A percentile compares a stretch with the other conserved stretches of the same genome.
Conservation (phyloP, 2,329 filamentous ascomycete species). For the Stromatinia cepivora region DNA sequence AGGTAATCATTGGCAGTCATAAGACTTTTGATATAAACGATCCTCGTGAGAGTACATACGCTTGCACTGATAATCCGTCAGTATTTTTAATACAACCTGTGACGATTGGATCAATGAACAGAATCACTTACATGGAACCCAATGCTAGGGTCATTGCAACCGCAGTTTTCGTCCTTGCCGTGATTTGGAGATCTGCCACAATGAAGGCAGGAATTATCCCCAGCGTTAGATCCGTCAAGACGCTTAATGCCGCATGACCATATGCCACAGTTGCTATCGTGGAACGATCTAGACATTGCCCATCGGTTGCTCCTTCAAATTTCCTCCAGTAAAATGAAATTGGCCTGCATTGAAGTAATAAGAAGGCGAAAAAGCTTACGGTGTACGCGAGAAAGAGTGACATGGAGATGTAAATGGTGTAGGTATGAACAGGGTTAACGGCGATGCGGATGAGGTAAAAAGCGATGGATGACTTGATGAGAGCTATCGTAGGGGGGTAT, state of each 20-base stretch:
- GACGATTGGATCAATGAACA: background rate
- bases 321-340: slow-evolving; percentile 43
- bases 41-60: slow-evolving; percentile 37
- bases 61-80: slow-evolving; percentile 30
- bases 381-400: slow-evolving; percentile 39
- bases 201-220: slow-evolving; percentile 45
- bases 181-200: slow-evolving; percentile 46
- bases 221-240: slow-evolving; percentile 44
- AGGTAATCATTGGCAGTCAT: slow-evolving; percentile 33
- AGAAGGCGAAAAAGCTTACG: slow-evolving; percentile 27
- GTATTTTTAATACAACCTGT: background rate
- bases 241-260: slow-evolving; percentile 44
- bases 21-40: slow-evolving; percentile 35
- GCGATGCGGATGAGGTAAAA: slow-evolving; percentile 23
- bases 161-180: slow-evolving; percentile 42
- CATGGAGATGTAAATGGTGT: slow-evolving; percentile 13
- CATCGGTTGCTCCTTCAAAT: slow-evolving; percentile 33
- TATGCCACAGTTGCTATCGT: slow-evolving; percentile 41
- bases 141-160: slow-evolving; percentile 39
- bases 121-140: slow-evolving; percentile 43
- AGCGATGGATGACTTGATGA: slow-evolving; percentile 22
- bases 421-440: slow-evolving; percentile 12
- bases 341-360: slow-evolving; percentile 33
- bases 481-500: slow-evolving; percentile 47
- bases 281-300: slow-evolving; percentile 38